phyloP scores from a whole-genome alignment of 371 early-diverging fungal species.

The Actinomortierella wolfii region DNA sequence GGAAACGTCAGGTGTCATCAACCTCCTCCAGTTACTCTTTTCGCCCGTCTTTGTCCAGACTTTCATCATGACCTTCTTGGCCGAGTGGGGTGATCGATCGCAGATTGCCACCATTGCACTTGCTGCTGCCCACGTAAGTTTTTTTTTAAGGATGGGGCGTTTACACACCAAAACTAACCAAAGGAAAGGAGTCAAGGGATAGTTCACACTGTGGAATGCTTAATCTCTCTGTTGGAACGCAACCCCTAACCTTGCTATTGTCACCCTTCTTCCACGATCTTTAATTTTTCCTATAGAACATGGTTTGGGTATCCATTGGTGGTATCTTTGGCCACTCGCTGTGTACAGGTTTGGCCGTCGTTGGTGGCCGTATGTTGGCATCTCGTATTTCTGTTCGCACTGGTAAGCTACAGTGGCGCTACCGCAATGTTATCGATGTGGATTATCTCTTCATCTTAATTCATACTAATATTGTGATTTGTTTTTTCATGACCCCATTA shows the following conservation, averaged over 20 bases:
- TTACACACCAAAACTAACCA: background rate
- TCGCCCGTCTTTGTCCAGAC: slow-evolving; percentile 95
- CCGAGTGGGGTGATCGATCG: slow-evolving; percentile 98
- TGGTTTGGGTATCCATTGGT: slow-evolving; percentile 86
- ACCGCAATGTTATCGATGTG: too few relatives aligned
- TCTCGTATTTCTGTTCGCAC: slow-evolving; percentile 90
- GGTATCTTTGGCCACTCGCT: slow-evolving; percentile 88
- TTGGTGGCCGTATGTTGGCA: slow-evolving; percentile 94
- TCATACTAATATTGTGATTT: background rate
- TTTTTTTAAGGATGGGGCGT: background rate
- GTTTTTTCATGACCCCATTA: slow-evolving; percentile 33
- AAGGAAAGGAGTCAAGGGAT: background rate
- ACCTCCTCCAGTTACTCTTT: slow-evolving; percentile 70
- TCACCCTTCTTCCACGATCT: slow-evolving; percentile 5
- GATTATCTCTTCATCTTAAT: background rate
- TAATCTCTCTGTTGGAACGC: slow-evolving; percentile 1
- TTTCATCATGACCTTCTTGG: slow-evolving; percentile 93
- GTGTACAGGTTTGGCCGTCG: slow-evolving; percentile 90
- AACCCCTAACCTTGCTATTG: slow-evolving; percentile 2
- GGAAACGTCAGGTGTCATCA: slow-evolving; percentile 52
- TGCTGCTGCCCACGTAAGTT: slow-evolving; percentile 85
- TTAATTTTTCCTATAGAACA: slow-evolving; percentile 59
- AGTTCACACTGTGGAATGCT: background rate
- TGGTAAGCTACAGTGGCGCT: slow-evolving; percentile 53
- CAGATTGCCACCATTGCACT: slow-evolving; percentile 94